Conservation (phyloP, 2,329 filamentous ascomycete genomes). For the Didymella pomorum region DNA sequence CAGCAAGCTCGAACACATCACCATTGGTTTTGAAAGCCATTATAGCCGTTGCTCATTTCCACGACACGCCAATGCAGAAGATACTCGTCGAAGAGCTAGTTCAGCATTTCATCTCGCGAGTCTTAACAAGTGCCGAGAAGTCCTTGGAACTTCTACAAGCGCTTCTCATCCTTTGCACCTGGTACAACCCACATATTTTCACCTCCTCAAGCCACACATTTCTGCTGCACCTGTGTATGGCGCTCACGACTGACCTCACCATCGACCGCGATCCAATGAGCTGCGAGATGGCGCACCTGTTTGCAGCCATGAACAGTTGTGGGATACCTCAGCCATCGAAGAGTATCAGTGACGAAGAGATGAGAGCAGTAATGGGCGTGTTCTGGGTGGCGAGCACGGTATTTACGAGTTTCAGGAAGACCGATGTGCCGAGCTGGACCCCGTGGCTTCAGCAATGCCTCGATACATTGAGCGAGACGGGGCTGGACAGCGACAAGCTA, state of each 20-base stretch:
- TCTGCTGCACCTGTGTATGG: conserved; percentile 23
- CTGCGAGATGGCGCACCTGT: conserved; percentile 12
- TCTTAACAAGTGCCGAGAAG: conserved; percentile 4
- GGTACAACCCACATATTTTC: conserved; percentile 22
- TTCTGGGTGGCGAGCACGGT: conserved; percentile 16
- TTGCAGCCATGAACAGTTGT: conserved; percentile 11
- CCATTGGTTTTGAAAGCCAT: not conserved
- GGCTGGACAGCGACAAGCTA: not conserved
- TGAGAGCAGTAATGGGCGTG: conserved; percentile 15
- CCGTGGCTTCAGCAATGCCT: conserved; percentile 11
- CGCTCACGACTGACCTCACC: conserved; percentile 14
- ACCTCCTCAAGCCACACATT: conserved; percentile 5
- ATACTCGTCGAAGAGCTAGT: not conserved
- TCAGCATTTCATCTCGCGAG: not conserved
- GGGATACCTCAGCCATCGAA: conserved; percentile 13
- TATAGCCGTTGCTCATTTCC: conserved; percentile 1
- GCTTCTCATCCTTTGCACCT: conserved; percentile 15
- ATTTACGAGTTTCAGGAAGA: conserved; percentile 15
- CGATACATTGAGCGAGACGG: not conserved
- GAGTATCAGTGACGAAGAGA: conserved; percentile 16
- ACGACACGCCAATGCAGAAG: not conserved
- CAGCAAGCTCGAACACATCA: not conserved
- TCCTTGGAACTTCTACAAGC: conserved; percentile 13
- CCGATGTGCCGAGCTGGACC: conserved; percentile 8
- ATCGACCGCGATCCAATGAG: conserved; percentile 13